Base-by-base conservation (phyloP, 1,139 yeast species). In the Taphrina flavorubra region DNA sequence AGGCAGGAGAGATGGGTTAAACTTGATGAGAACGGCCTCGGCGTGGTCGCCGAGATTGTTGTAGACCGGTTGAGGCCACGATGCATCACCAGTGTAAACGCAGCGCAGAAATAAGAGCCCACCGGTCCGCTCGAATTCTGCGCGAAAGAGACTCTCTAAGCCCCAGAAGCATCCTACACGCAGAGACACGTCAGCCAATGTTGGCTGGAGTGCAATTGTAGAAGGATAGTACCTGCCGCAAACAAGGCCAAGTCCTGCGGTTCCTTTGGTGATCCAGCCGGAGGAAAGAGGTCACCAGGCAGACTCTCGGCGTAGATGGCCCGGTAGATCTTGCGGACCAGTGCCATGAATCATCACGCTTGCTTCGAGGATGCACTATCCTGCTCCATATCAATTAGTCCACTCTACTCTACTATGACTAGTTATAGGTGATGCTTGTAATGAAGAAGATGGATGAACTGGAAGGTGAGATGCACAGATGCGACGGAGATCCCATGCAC, bases 161-260 rank as follows among this genome's bases (percentile, higher is more conserved):
- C 56, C 55, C 65, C 65, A 60, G 36, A 60, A 60, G 18, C 65
- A 60, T 13, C 65, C 65, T 44, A n/a, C 13, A 39, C 42, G 14
- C 42, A 2, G 6, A 39, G n/a, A 14, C 31, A 25, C 31, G 14
- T 39, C 42, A 39, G 42, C 42, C 14, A 14, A 14, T 39, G 5
- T 11, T 11, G 42, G 42, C 14, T 1, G 42, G 1, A 25, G 31
- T 1, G 31, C 31, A 7, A 2, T 10, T 11, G 42, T 14, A 39
- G 1, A 10, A 39, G 18, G 5, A 44, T 16, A n/a, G 18, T 44
- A 44, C 47, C 47, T 16, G 36, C 62, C 1, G 62, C 62, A 25
- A 58, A 44, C 18, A 58, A 18, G 2, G 62, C 62, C 25, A 44
- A 1, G 40, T 14, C 44, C 53, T 20, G 18, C 42, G 25, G 46